These are phyloP conservation scores for Aspergillus oerlinghausenensis DNA, from an alignment of 2,329 filamentous ascomycete genomes.

Conservation along the genomic window DNA sequence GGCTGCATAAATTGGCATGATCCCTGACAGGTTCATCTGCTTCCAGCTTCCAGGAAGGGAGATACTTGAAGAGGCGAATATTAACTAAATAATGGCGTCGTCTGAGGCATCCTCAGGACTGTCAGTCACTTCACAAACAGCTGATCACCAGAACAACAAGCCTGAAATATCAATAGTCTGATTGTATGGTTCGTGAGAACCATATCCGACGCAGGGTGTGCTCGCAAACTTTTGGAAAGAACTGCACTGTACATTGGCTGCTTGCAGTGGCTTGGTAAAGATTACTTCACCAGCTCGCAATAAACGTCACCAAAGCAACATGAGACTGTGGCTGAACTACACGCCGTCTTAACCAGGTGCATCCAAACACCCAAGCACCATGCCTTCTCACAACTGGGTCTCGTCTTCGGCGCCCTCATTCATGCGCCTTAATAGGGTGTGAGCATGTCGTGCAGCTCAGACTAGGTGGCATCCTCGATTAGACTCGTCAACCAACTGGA, in stretches of 20 bases:
- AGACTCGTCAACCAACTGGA: too few relatives aligned
- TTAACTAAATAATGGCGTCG: too few relatives aligned
- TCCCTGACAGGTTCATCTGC: too few relatives aligned
- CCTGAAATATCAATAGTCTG: too few relatives aligned
- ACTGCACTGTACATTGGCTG: neutral
- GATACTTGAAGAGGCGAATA: too few relatives aligned
- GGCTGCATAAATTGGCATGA: too few relatives aligned
- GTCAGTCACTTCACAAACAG: too few relatives aligned
- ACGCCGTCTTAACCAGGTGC: neutral
- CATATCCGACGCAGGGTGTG: neutral
- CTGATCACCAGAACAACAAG: too few relatives aligned
- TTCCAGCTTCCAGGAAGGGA: too few relatives aligned
- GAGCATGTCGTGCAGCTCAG: neutral
- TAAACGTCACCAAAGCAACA: neutral
- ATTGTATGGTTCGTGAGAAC: neutral
- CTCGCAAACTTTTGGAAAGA: neutral
- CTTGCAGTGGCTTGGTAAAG: neutral
- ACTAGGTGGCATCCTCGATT: neutral
- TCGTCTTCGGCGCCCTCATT: neutral
- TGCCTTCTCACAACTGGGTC: neutral
- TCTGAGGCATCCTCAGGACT: too few relatives aligned
- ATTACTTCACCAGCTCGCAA: neutral
- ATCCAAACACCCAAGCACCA: neutral
- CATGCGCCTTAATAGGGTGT: neutral
- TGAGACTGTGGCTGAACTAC: neutral